Evolutionary conservation across 345 rosid genomes (phyloP).

Genomic region (Hibiscus syriacus): DNA sequence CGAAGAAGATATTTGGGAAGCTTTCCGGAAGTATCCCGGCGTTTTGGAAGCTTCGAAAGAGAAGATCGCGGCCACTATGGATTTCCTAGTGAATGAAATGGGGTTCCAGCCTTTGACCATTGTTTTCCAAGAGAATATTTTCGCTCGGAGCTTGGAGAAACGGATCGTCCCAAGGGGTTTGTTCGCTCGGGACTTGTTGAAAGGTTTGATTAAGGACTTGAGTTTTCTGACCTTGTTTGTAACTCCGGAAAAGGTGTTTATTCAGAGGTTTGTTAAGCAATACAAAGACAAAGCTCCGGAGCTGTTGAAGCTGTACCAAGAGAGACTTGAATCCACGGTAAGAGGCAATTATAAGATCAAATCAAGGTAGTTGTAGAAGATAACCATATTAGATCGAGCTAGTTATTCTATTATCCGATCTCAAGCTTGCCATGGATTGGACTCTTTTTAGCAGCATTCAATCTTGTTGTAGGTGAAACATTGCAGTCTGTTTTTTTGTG

Average conservation of each 20-base stretch:
- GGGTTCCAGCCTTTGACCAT: not conserved
- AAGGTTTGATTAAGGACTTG: constrained; percentile 20
- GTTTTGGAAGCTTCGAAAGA: not conserved
- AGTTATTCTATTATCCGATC: too few relatives aligned
- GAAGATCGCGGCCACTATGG: constrained; percentile 9
- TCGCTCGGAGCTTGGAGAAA: constrained; percentile 17
- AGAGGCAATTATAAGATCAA: too few relatives aligned
- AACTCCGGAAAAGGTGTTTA: constrained; percentile 3
- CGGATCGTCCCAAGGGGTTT: constrained; percentile 27
- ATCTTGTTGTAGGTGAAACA: too few relatives aligned
- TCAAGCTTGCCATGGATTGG: too few relatives aligned
- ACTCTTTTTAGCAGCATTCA: too few relatives aligned
- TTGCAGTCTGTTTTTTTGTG: too few relatives aligned
- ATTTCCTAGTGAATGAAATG: constrained; percentile 18
- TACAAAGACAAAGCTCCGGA: constrained; percentile 2
- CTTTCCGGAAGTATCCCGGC: constrained; percentile 6
- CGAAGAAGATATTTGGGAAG: constrained; percentile 10
- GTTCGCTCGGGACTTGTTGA: constrained; percentile 11
- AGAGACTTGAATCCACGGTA: not conserved
- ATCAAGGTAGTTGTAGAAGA: too few relatives aligned
- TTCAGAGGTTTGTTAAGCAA: constrained; percentile 15
- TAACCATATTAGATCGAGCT: too few relatives aligned
- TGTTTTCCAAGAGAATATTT: not conserved
- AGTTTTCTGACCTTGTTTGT: not conserved
- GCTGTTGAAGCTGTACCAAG: constrained; percentile 16